Evolutionary conservation across 163 green algal species (phyloP), one percentile per base, ranked within the genome.

Genomic region (Chloroidium sp.): DNA sequence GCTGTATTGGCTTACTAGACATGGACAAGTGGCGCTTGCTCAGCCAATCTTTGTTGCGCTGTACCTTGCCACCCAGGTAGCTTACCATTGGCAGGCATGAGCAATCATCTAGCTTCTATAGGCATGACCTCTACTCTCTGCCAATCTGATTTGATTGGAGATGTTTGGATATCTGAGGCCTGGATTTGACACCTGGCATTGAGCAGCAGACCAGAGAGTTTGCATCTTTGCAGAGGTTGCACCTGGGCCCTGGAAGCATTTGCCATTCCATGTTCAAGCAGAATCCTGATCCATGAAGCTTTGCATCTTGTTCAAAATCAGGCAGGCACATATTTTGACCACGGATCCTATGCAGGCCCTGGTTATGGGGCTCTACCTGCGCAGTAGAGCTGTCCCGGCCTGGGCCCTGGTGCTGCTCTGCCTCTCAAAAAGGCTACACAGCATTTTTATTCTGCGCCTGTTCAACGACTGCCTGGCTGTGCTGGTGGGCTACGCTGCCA

Each of bases 381-480:
- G 68, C 0, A 79, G 36, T 6, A 75, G 77, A 1, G 80, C 79
- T 2, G 69, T 96, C 4, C 93, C 94, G 57, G 92, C 94, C 1
- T 95, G 89, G 89, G 77, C 83, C 57, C 82, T 96, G 74, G 69
- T 74, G 1, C 83, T 97, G 76, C 89, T 97, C 77, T 90, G 82
- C 75, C 81, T 93, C 1, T 97, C 92, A 59, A 95, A 95, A 82
- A 85, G 94, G 10, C 12, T 97, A n/a, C 93, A 97, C 85, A 95
- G 88, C 72, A 94, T 98, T 78, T 97, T 90, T 81, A 14, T 97
- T 1, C 91, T 98, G 64, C 89, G 94, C 62, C 87, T 97, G 60
- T 98, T 98, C 89, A 98, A 98, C 80, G 94, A 98, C 86, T 90
- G 93, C 86, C 84, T 93, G 62, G 89, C 91, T 62, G 93, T 94